These are phyloP conservation scores for Sporothrix protearum DNA, from an alignment of 2,329 filamentous ascomycete species.

Conservation along the genomic window DNA sequence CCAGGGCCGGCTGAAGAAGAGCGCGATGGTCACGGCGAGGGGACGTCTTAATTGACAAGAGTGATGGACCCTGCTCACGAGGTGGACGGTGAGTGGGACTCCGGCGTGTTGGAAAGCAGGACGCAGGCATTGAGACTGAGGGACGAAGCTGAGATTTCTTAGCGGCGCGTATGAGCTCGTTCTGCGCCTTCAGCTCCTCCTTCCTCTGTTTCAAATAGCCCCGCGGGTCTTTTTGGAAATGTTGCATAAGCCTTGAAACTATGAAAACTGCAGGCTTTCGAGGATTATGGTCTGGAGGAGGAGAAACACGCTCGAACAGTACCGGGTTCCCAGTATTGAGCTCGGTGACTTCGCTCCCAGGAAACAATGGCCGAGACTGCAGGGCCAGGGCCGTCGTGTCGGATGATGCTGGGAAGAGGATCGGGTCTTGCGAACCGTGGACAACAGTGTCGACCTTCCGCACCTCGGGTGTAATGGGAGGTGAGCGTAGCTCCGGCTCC, in stretches of 20 bases:
- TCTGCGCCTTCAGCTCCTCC: conserved; percentile 47
- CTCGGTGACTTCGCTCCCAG: conserved; percentile 37
- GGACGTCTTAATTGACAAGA: not conserved
- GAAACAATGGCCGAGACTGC: conserved; percentile 51
- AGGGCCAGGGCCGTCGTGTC: conserved; percentile 35
- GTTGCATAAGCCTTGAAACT: conserved; percentile 50
- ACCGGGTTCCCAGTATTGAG: conserved; percentile 45
- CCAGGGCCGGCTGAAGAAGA: conserved; percentile 8
- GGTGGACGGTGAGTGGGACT: not conserved
- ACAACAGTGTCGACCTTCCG: conserved; percentile 18
- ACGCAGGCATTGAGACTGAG: not conserved
- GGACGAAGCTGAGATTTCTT: conserved; percentile 38
- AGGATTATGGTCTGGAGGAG: conserved; percentile 48
- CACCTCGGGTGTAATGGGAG: conserved; percentile 54
- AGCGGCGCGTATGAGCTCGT: conserved; percentile 39
- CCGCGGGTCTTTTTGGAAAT: conserved; percentile 43
- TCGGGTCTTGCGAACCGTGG: conserved; percentile 44
- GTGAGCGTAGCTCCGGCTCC: conserved; percentile 45
- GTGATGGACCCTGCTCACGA: conserved; percentile 30
- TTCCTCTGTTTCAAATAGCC: conserved; percentile 52
- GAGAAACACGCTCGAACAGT: conserved; percentile 44
- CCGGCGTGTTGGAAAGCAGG: conserved; percentile 37
- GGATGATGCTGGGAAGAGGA: conserved; percentile 48
- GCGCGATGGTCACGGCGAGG: not conserved
- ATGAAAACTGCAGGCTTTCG: conserved; percentile 54